Evolutionary conservation across 1,284 basidiomycete species (phyloP).

Genomic region (Malassezia globosa): DNA sequence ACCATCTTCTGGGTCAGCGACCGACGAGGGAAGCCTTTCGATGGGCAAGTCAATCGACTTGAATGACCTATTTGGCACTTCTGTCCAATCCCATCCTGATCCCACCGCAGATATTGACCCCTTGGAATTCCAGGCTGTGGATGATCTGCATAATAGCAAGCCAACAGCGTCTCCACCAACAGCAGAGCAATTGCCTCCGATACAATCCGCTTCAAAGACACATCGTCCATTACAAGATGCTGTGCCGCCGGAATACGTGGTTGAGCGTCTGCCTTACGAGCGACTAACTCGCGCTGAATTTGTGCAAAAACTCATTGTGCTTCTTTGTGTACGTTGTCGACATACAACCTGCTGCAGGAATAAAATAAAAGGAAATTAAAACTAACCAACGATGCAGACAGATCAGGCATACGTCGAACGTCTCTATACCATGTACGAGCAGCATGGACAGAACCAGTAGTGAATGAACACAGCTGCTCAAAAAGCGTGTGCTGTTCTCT

Average conservation of each 20-base stretch:
- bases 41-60: constrained; percentile 19
- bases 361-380: too few relatives aligned
- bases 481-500: too few relatives aligned
- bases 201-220: too few relatives aligned
- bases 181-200: background rate
- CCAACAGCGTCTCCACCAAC: background rate
- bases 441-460: background rate
- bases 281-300: constrained; percentile 9
- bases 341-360: too few relatives aligned
- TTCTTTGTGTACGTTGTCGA: constrained; percentile 12
- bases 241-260: constrained; percentile 10
- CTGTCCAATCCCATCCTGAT: background rate
- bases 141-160: background rate
- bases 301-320: constrained; percentile 6
- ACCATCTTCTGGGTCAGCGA: background rate
- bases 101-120: background rate
- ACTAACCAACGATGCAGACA: constrained; percentile 22
- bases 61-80: constrained; percentile 18
- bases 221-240: background rate
- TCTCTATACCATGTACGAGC: constrained; percentile 19
- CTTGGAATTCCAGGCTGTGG: background rate
- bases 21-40: background rate
- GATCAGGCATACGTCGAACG: constrained; percentile 31
- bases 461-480: too few relatives aligned
- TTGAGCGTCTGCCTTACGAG: constrained; percentile 21